Evolutionary conservation across 345 rosid species (phyloP).

Genomic region (Iberis pinnata): DNA sequence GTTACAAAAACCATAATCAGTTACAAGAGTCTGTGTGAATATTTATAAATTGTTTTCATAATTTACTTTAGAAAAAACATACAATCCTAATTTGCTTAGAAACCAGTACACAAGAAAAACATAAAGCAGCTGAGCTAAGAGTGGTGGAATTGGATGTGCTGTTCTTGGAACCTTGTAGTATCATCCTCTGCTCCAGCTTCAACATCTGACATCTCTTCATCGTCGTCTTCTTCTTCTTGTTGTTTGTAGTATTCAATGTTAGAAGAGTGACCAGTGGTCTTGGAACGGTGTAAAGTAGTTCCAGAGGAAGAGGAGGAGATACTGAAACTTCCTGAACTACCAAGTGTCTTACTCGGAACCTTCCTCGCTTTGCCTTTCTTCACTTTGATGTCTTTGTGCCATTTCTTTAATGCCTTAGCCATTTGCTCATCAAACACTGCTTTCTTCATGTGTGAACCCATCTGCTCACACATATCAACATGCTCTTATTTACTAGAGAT

Average conservation of each 20-base stretch:
- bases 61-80: no score
- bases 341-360: slow-evolving; percentile 34
- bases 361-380: slow-evolving; percentile 44
- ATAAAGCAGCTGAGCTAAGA: no score
- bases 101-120: no score
- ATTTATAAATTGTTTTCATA: no score
- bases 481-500: no score
- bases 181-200: no score
- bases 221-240: slow-evolving; percentile 30
- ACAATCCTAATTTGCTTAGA: no score
- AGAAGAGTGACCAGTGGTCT: slow-evolving; percentile 72
- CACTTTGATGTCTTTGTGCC: slow-evolving; percentile 69
- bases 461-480: slow-evolving; percentile 5
- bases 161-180: no score
- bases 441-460: slow-evolving; percentile 90
- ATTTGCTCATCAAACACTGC: slow-evolving; percentile 88
- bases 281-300: slow-evolving; percentile 52
- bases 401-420: slow-evolving; percentile 81
- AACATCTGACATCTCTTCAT: slow-evolving; percentile 39
- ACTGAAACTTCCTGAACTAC: slow-evolving; percentile 38
- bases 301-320: slow-evolving; percentile 23
- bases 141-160: no score
- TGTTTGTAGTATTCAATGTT: slow-evolving; percentile 22
- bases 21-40: no score
- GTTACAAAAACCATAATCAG: no score